These are phyloP conservation scores for Letharia lupina DNA, from an alignment of 495 filamentous ascomycete species.

Conservation along the genomic window DNA sequence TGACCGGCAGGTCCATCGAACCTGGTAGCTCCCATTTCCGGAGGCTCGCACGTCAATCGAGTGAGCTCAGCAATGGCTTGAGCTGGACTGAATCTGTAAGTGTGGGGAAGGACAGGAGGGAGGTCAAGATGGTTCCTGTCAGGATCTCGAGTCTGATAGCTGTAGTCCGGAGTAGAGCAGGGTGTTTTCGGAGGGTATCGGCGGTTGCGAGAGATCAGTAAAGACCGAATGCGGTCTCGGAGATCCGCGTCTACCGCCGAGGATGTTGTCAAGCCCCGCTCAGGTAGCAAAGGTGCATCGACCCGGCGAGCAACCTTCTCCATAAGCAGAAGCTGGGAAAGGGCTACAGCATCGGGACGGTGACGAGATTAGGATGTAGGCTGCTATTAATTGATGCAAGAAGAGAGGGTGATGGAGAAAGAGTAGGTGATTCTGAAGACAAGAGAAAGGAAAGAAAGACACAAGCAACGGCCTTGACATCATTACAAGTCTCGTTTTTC, in stretches of 20 bases:
- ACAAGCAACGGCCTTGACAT: neutral
- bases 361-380: slow-evolving; percentile 6
- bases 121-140: slow-evolving; percentile 2
- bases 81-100: slow-evolving; percentile 8
- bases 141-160: neutral
- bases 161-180: slow-evolving; percentile 17
- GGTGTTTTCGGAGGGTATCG: slow-evolving; percentile 20
- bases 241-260: slow-evolving; percentile 19
- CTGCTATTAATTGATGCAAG: slow-evolving; percentile 1
- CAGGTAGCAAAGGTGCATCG: slow-evolving; percentile 13
- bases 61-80: slow-evolving; percentile 16
- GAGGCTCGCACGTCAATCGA: neutral
- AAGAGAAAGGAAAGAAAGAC: neutral
- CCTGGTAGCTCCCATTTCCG: slow-evolving; percentile 15
- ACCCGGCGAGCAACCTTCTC: slow-evolving; percentile 14
- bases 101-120: neutral
- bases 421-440: neutral
- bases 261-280: slow-evolving; percentile 13
- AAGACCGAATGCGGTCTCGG: slow-evolving; percentile 22
- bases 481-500: neutral
- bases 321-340: slow-evolving; percentile 16
- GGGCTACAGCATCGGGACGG: slow-evolving; percentile 4
- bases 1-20: slow-evolving; percentile 25
- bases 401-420: neutral
- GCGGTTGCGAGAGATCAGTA: slow-evolving; percentile 21